Conservation (phyloP, 352 stramenopile species). For the Phytopythium chamaehyphon region DNA sequence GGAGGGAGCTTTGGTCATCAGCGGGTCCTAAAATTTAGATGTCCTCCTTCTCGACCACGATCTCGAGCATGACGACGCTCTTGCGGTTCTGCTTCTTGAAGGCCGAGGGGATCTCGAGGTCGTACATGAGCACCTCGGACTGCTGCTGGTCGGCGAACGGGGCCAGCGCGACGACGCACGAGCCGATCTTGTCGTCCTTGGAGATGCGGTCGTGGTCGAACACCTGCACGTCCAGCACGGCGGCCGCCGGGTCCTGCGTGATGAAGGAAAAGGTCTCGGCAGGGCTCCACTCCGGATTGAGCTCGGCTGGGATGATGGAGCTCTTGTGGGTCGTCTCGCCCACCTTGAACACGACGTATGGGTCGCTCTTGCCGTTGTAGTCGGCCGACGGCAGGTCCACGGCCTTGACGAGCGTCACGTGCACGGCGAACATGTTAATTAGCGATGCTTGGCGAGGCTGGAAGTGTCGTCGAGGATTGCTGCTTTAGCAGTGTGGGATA, state of each 20-base stretch:
- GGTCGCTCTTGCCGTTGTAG: constrained; percentile 84
- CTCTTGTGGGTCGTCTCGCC: constrained; percentile 63
- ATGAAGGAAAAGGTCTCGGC: constrained; percentile 67
- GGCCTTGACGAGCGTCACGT: constrained; percentile 69
- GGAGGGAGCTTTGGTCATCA: too few species aligned
- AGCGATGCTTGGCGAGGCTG: background rate
- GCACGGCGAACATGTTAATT: constrained; percentile 44
- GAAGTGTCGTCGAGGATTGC: constrained; percentile 1
- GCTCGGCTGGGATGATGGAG: constrained; percentile 44
- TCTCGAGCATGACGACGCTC: constrained; percentile 68
- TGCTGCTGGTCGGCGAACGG: constrained; percentile 36
- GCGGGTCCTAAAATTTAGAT: too few species aligned
- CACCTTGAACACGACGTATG: constrained; percentile 76
- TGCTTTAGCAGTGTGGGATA: too few species aligned
- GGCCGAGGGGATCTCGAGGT: constrained; percentile 40
- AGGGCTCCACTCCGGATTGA: constrained; percentile 70
- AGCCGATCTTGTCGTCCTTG: constrained; percentile 77
- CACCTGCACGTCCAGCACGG: constrained; percentile 58
- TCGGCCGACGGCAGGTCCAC: constrained; percentile 67
- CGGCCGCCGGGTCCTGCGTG: constrained; percentile 42
- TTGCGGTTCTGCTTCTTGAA: constrained; percentile 69
- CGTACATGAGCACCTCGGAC: constrained; percentile 60
- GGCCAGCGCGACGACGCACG: constrained; percentile 43
- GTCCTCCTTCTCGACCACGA: constrained; percentile 57
- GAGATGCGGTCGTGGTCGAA: constrained; percentile 75